Base-by-base conservation (phyloP, 805 yeast genomes). In the Huiozyma naganishii region DNA sequence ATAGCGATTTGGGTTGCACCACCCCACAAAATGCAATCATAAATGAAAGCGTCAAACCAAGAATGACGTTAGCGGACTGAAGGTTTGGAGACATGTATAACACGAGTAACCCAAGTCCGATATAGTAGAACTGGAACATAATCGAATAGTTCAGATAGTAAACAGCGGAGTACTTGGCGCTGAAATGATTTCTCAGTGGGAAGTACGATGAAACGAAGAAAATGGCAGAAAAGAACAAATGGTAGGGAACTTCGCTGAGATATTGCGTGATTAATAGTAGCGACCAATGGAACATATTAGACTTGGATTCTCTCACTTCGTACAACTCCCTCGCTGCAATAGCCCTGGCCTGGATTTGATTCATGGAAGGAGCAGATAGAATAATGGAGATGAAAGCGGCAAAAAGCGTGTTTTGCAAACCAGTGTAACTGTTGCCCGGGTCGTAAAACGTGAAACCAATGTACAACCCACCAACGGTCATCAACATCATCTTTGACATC, bases 381-480 rank as follows among this genome's bases (percentile, higher is more conserved):
- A 68, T 64, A 40, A 66, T 58, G 3, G 69, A 52, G 45, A 67
- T 58, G 50, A 68, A 68, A 7, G 59, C 60, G 35, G 65, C 55
- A 45, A 68, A 66, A 58, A 66, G 46, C 9, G 66, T 61, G 51
- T 62, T 62, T 47, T 62, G 66, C 46, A 63, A 45, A 33, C 67
- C 67, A 52, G 67, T 78, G 34, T 65, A 52, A 10, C 77, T 67
- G 2, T 63, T 65, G 43, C 63, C 62, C 7, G 80, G 79, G 45
- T 73, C 71, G 62, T 69, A 78, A 58, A 74, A 74, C 1, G 79
- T 68, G 54, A 74, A 74, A 44, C 79, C 79, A 52, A 73, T 71
- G 62, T 73, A 73, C 30, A 77, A 51, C 29, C 73, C 61, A 32
- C 75, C 59, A 12, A 69, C 53, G 2, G 67, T 56, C 39, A 70